phyloP scores from a whole-genome alignment of 2,329 filamentous ascomycete species.

The Didymella pinodella region DNA sequence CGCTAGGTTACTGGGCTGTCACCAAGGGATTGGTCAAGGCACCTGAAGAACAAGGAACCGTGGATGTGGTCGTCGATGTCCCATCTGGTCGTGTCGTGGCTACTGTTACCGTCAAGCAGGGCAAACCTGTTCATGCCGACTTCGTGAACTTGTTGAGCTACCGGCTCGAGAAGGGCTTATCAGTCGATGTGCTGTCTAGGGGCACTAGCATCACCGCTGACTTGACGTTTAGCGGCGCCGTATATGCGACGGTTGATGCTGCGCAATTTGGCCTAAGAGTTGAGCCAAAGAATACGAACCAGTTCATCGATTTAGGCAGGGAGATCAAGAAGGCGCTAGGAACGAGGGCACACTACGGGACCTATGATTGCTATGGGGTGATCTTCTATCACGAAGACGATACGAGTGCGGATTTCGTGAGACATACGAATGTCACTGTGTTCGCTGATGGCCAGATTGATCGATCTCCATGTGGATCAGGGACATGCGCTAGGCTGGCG shows the following conservation, averaged over 20 bases:
- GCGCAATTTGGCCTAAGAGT: slow-evolving; percentile 16
- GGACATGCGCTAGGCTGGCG: slow-evolving; percentile 21
- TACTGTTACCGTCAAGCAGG: slow-evolving; percentile 1
- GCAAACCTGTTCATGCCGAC: slow-evolving; percentile 18
- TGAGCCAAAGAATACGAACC: background rate
- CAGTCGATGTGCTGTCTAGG: slow-evolving; percentile 2
- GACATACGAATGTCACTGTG: slow-evolving; percentile 20
- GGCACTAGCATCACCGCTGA: background rate
- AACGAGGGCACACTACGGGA: slow-evolving; percentile 11
- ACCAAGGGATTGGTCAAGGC: slow-evolving; percentile 9
- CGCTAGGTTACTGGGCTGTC: slow-evolving; percentile 48
- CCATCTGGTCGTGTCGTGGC: slow-evolving; percentile 21
- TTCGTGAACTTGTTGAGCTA: slow-evolving; percentile 23
- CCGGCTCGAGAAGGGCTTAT: slow-evolving; percentile 3
- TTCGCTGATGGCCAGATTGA: slow-evolving; percentile 25
- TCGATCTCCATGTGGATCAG: slow-evolving; percentile 24
- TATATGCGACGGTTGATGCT: slow-evolving; percentile 18
- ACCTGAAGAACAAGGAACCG: slow-evolving; percentile 2
- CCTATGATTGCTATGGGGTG: slow-evolving; percentile 19
- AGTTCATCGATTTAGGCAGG: slow-evolving; percentile 12
- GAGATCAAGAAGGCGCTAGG: slow-evolving; percentile 18
- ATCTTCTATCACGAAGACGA: slow-evolving; percentile 21
- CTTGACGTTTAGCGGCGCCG: slow-evolving; percentile 16
- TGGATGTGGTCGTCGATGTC: slow-evolving; percentile 22
- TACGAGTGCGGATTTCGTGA: background rate